Evolutionary conservation across 768 basidiomycete species (phyloP).

Genomic region (Holtermannia corniformis): DNA sequence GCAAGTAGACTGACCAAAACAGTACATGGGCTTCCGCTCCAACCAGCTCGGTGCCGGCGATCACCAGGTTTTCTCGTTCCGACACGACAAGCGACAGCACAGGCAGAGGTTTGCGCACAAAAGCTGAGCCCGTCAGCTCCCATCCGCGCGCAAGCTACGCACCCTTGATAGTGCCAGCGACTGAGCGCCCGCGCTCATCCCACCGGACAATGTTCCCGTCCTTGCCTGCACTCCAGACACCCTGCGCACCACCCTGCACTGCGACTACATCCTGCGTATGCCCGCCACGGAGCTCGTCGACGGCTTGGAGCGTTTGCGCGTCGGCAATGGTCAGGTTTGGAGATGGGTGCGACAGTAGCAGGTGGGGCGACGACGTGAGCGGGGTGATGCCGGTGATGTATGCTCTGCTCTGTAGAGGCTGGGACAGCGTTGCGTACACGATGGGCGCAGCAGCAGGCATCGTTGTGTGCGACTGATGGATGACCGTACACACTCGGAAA

Average conservation of each 20-base stretch:
- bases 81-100: constrained; percentile 31
- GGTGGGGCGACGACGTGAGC: constrained; percentile 22
- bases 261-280: constrained; percentile 28
- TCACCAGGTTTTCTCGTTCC: constrained; percentile 50
- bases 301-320: constrained; percentile 28
- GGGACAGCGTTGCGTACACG: constrained; percentile 24
- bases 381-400: constrained; percentile 39
- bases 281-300: constrained; percentile 28
- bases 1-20: constrained; percentile 56
- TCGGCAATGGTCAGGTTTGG: constrained; percentile 33
- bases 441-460: background rate
- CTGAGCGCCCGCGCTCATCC: constrained; percentile 34
- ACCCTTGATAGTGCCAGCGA: constrained; percentile 35
- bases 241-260: constrained; percentile 15
- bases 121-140: constrained; percentile 10
- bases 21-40: constrained; percentile 71
- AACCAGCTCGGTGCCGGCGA: constrained; percentile 71
- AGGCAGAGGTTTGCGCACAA: constrained; percentile 29
- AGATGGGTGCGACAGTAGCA: constrained; percentile 37
- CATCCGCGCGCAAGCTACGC: constrained; percentile 1
- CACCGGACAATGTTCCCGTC: constrained; percentile 36
- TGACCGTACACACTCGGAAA: too few relatives aligned
- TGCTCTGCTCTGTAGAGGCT: constrained; percentile 13
- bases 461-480: too few relatives aligned
- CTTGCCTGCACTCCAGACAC: constrained; percentile 32